These are phyloP conservation scores for Coemansia sp. DNA, from an alignment of 192 early-diverging fungal species.

Conservation along the genomic window DNA sequence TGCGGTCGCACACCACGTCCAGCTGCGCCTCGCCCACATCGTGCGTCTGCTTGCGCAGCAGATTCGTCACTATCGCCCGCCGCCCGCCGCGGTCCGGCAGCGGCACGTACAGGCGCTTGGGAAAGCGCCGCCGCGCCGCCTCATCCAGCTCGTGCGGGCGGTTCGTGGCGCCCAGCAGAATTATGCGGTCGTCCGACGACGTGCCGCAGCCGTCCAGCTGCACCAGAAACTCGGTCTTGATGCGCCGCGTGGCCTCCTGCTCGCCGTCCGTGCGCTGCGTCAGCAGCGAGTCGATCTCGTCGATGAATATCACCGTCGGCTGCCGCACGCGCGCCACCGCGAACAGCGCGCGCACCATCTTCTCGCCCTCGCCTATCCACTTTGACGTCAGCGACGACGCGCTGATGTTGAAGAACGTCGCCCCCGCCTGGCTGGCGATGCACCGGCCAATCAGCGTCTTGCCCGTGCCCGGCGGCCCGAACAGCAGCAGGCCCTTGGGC, in stretches of 20 bases:
- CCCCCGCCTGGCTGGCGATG: slow-evolving; percentile 80
- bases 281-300: slow-evolving; percentile 91
- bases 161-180: slow-evolving; percentile 73
- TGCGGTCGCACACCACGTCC: slow-evolving; percentile 57
- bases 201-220: slow-evolving; percentile 76
- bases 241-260: slow-evolving; percentile 76
- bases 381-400: slow-evolving; percentile 89
- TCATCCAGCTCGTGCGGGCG: slow-evolving; percentile 90
- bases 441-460: slow-evolving; percentile 87
- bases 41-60: slow-evolving; percentile 59
- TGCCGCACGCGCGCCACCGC: slow-evolving; percentile 83
- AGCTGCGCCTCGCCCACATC: slow-evolving; percentile 58
- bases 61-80: slow-evolving; percentile 56
- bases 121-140: slow-evolving; percentile 75
- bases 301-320: slow-evolving; percentile 88
- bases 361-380: slow-evolving; percentile 94
- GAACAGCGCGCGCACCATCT: slow-evolving; percentile 88
- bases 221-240: slow-evolving; percentile 93
- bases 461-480: slow-evolving; percentile 84
- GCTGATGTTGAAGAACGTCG: slow-evolving; percentile 90
- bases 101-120: slow-evolving; percentile 76
- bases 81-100: slow-evolving; percentile 74
- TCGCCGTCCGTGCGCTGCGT: slow-evolving; percentile 88
- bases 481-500: slow-evolving; percentile 78
- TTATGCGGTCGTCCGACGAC: slow-evolving; percentile 67